Base-by-base conservation (phyloP, 202 grass and related monocot genomes). In the Musa balbisiana region DNA sequence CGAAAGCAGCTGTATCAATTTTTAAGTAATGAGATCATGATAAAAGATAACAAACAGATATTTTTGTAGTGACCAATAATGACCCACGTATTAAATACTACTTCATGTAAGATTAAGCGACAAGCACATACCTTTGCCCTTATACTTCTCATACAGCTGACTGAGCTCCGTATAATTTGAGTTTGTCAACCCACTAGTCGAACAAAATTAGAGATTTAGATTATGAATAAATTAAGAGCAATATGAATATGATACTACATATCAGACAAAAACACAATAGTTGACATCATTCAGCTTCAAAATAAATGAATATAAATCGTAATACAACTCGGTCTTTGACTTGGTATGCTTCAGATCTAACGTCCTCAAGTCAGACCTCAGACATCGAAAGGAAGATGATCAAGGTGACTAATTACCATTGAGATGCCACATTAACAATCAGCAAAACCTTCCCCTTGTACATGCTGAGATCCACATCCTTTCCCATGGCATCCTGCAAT, bases 391-490 rank as follows among this genome's bases (percentile, higher is more conserved):
- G 71, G 56, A 14, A 4, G n/a, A 16, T 16, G 15, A 60, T 17
- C 3, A n/a, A 16, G 10, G n/a, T 19, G 17, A 15, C 20, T 58
- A 0, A 8, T 29, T 87, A 96, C 92, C 92, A 96, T 76, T 96
- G 87, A 2, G 92, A 96, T 78, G 92, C 92, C 67, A 96, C 92
- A 85, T 96, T 96, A 49, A 96, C 90, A 68, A 96, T 89, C 73
- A 96, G 87, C 70, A 96, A 79, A 76, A 87, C 89, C 84, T 92
- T 96, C 74, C 89, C 92, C 80, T 96, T 96, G 83, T 90, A 96
- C 15, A 78, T 87, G 80, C 87, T 90, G 21, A 92, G 84, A 69
- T 96, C 90, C 20, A 90, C 92, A 82, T 96, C 90, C 80, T 96
- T 89, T 52, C 90, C 92, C 15, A 67, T 96, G 21, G 87, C 83